Base-by-base conservation (phyloP, 169 alveolate species). In the Eimeria tenella region DNA sequence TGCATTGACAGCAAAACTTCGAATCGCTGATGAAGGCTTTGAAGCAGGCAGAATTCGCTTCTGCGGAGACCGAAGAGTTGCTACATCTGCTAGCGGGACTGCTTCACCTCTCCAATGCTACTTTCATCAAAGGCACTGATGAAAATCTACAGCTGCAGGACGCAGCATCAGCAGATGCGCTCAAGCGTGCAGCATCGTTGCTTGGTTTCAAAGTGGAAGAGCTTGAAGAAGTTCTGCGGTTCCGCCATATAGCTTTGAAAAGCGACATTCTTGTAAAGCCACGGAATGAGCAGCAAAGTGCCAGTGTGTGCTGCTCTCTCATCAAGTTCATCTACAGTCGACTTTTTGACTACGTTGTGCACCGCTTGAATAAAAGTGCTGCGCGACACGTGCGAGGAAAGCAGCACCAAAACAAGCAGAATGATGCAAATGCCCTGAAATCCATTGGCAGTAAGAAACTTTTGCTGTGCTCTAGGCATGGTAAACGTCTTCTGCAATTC, bases 81-180 rank as follows among this genome's bases (percentile, higher is more conserved):
- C 56, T 86, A 9, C 82, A 86, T 3, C 56, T 68, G 15, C 84
- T 86, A n/a, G 93, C 84, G 19, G 93, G 93, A 7, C 68, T 86
- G 56, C 93, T 86, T 7, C 93, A 86, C 23, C 93, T 86, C 53
- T 86, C 93, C 58, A 86, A 86, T 58, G 93, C 68, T 23, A 17
- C 83, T 0, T 86, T 55, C 82, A 42, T 3, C 15, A 74, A 86
- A 31, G 84, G 82, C 58, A 13, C n/a, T 21, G 82, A 73, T 73
- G 82, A 73, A 19, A 8, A 23, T 4, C 82, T 73, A 11, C 58
- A 73, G 56, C 58, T 73, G 4, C 82, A 42, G 52, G 82, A 73
- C 49, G n/a, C 82, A 42, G 56, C 82, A 23, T 49, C 82, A 52
- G 56, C 23, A 42, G 56, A 73, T 5, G 82, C 82, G 55, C 82